Percentiles rank a stretch among this genome's conserved stretches.
phyloP scores from a whole-genome alignment of 352 stramenopile genomes.

The Phytophthora europaea region DNA sequence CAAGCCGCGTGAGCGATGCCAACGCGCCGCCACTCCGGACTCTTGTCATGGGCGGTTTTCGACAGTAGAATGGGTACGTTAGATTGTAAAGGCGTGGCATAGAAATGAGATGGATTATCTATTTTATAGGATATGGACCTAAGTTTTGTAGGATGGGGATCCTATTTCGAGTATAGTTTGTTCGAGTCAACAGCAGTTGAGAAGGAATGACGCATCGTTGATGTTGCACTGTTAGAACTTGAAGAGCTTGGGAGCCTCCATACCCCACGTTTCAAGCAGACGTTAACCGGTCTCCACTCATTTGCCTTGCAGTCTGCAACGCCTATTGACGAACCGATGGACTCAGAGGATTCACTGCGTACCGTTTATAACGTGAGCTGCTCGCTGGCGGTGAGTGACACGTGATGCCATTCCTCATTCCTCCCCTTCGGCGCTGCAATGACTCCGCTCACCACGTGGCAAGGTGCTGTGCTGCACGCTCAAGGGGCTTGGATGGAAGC shows the following conservation, averaged over 20 bases:
- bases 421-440: constrained; percentile 12
- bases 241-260: not conserved
- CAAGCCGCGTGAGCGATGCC: constrained; percentile 15
- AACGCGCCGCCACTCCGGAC: constrained; percentile 1
- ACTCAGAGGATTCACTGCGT: constrained; percentile 16
- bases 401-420: constrained; percentile 15
- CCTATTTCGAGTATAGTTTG: constrained; percentile 17
- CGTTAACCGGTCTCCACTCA: not conserved
- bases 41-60: constrained; percentile 20
- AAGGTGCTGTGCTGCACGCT: constrained; percentile 40
- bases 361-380: constrained; percentile 24
- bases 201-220: not conserved
- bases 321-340: constrained; percentile 6
- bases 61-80: constrained; percentile 22
- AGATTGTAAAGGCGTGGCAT: not conserved
- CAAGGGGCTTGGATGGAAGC: constrained; percentile 46
- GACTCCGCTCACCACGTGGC: constrained; percentile 43
- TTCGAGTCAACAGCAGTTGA: constrained; percentile 27
- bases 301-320: not conserved
- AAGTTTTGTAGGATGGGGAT: not conserved
- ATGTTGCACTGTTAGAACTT: not conserved
- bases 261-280: not conserved
- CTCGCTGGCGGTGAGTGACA: not conserved
- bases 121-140: constrained; percentile 1
- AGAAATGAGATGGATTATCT: not conserved